These are phyloP conservation scores for Papiliotrema fonsecae DNA, from an alignment of 1,284 basidiomycete genomes.

Conservation along the genomic window DNA sequence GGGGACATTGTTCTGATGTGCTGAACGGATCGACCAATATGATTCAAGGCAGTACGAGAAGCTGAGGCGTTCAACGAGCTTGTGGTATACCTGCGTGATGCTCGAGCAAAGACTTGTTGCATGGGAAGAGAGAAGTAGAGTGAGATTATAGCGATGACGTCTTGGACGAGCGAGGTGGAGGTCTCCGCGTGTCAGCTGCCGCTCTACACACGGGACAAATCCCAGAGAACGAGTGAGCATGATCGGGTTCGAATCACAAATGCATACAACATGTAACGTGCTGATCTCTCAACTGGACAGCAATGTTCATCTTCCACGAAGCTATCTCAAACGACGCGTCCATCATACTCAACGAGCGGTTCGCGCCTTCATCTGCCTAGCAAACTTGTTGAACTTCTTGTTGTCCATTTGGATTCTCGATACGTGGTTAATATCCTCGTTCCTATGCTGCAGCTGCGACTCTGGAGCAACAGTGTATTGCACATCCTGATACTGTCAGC, in stretches of 20 bases:
- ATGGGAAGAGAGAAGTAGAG: not conserved
- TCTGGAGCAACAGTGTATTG: constrained; percentile 43
- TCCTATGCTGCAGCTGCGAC: constrained; percentile 26
- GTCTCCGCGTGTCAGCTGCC: not conserved
- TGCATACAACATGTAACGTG: constrained; percentile 1
- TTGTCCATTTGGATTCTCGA: constrained; percentile 41
- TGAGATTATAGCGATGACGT: not conserved
- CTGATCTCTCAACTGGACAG: not conserved
- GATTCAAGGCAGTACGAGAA: too few species aligned
- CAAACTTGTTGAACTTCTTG: constrained; percentile 44
- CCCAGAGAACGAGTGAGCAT: too few species aligned
- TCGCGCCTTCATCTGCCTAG: constrained; percentile 33
- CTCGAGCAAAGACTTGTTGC: not conserved
- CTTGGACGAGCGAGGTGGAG: not conserved
- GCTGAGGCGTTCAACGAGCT: too few species aligned
- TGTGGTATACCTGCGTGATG: too few species aligned
- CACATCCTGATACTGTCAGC: constrained; percentile 28
- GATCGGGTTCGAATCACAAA: too few species aligned
- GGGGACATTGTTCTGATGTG: constrained; percentile 7
- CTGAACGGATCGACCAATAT: not conserved
- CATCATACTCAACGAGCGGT: not conserved
- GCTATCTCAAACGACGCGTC: not conserved
- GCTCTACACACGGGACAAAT: too few species aligned
- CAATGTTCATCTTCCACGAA: not conserved
- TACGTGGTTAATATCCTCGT: constrained; percentile 36